Base-by-base conservation (phyloP, 148 eudicot species). In the Diospyros kaki region DNA sequence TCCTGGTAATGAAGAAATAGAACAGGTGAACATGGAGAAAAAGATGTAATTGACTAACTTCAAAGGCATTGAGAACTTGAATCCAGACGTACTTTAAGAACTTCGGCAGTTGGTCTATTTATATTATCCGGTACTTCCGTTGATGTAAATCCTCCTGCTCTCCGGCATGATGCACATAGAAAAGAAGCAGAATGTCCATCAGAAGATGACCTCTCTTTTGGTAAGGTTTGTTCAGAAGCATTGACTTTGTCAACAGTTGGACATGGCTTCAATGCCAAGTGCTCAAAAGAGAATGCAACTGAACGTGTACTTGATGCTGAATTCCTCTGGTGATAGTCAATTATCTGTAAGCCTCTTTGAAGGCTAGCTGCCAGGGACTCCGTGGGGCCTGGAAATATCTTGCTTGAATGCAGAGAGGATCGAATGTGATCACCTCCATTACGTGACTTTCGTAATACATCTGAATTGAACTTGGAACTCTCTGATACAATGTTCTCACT, bases 211-310 rank as follows among this genome's bases (percentile, higher is more conserved):
- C 72, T 72, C n/a, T 78, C 82, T 77, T 81, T 82, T 28, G 83
- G 58, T 51, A 81, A 69, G 74, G 90, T 89, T 79, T 85, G 90
- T 78, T 80, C 85, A 77, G 98, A 86, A 66, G 90, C 90, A 83
- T 84, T 81, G 58, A 74, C 76, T 78, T 81, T 85, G 73, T 94
- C 97, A 66, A 71, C 83, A 48, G 88, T 83, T 68, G 82, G 84
- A 81, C 89, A 85, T 14, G 94, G 88, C 84, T 88, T 90, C 74
- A 94, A 70, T 74, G 89, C 91, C 77, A 93, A 76, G 77, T 92
- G 97, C 70, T 91, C 96, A 63, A 95, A 95, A 64, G 99, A 95
- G 85, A 95, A 95, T 72, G 94, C 86, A 80, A 87, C 89, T n/a
- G 90, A 81, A 43, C 93, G 82, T 69, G 73, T 80, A 77, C 64